Percentiles rank a stretch among this genome's conserved stretches.
Evolutionary conservation across 2,329 filamentous ascomycete genomes (phyloP).

Genomic region (Diplodia scrobiculata): DNA sequence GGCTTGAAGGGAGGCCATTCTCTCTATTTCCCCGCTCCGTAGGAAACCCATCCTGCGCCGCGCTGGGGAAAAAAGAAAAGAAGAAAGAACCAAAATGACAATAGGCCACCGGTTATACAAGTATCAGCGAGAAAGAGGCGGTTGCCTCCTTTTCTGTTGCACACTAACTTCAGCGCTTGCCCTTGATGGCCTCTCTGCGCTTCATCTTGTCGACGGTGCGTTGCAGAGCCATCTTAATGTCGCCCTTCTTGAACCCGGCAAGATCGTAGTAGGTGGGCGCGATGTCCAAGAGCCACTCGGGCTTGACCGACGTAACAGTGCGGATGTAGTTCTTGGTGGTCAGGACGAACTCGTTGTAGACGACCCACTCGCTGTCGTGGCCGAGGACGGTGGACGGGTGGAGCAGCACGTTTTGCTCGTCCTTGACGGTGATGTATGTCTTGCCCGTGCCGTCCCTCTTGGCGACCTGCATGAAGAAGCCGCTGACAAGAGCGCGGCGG

Average conservation of each 20-base stretch:
- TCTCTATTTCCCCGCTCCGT: neutral
- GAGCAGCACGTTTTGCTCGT: conserved; percentile 88
- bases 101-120: neutral
- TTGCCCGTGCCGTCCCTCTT: conserved; percentile 89
- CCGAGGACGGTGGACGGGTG: conserved; percentile 90
- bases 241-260: conserved; percentile 76
- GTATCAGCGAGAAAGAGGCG: neutral
- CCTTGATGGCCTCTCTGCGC: conserved; percentile 20
- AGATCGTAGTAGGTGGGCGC: conserved; percentile 92
- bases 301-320: conserved; percentile 85
- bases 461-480: conserved; percentile 95
- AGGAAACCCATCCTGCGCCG: neutral
- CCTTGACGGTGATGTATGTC: conserved; percentile 93
- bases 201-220: conserved; percentile 58
- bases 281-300: conserved; percentile 97
- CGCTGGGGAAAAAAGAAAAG: neutral
- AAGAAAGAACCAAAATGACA: neutral
- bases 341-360: conserved; percentile 98
- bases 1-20: neutral
- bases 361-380: conserved; percentile 90
- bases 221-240: conserved; percentile 70
- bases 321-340: conserved; percentile 98
- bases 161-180: conserved; percentile 15
- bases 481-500: conserved; percentile 82
- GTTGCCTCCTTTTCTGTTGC: neutral